These are phyloP conservation scores for Ustilago tritici DNA, from an alignment of 1,284 basidiomycete species.

Conservation along the genomic window DNA sequence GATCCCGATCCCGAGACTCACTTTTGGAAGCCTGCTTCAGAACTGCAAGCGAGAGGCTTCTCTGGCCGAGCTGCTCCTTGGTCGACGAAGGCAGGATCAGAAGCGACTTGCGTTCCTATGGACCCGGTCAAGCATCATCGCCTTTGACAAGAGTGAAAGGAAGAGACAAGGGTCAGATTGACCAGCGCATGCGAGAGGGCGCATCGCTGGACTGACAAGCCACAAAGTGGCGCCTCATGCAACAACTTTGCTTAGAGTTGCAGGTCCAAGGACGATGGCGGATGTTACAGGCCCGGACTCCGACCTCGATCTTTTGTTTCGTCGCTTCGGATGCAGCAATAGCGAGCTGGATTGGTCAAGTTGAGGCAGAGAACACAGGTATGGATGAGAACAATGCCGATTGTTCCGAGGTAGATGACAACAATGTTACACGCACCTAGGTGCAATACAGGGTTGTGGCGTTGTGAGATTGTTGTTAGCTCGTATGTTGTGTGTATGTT, in stretches of 20 bases:
- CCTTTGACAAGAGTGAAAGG: too few species aligned
- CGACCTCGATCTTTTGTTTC: background rate
- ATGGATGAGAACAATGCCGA: background rate
- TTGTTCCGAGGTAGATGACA: background rate
- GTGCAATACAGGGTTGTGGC: background rate
- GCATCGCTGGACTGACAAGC: slow-evolving; percentile 1
- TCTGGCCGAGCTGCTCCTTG: background rate
- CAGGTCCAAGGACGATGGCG: too few species aligned
- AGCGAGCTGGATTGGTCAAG: background rate
- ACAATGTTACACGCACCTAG: background rate
- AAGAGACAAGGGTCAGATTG: background rate
- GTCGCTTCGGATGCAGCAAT: too few species aligned
- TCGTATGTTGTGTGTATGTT: background rate
- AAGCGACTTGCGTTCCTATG: too few species aligned
- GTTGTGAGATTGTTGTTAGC: background rate
- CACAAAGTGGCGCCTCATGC: slow-evolving; percentile 1
- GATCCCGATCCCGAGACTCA: too few species aligned
- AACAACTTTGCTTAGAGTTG: too few species aligned
- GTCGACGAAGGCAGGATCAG: too few species aligned
- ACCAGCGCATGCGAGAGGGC: background rate
- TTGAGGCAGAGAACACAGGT: background rate
- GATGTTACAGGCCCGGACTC: background rate
- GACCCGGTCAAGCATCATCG: too few species aligned
- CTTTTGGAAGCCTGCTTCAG: too few species aligned
- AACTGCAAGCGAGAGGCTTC: too few species aligned